Conservation (phyloP, 352 stramenopile genomes). For the Phytophthora rubi region DNA sequence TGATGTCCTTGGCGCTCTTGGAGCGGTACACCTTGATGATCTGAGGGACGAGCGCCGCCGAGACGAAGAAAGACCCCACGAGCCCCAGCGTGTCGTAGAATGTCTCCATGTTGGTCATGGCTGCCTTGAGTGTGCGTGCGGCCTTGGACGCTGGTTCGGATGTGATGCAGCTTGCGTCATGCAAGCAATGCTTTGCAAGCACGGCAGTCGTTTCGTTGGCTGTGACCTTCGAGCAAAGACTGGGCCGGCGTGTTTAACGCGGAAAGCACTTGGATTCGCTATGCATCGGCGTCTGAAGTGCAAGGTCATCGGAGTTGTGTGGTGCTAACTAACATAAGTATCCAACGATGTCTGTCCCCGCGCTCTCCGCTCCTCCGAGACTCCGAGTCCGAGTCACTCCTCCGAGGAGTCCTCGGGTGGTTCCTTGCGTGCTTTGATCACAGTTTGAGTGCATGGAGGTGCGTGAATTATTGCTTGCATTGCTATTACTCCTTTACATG, state of each 20-base stretch:
- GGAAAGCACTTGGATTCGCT: constrained; percentile 7
- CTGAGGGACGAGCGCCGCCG: constrained; percentile 60
- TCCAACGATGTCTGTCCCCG: constrained; percentile 25
- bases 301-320: constrained; percentile 26
- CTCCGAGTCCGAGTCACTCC: background rate
- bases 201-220: constrained; percentile 2
- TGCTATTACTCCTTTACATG: background rate
- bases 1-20: constrained; percentile 65
- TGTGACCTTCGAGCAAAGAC: constrained; percentile 10
- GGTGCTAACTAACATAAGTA: background rate
- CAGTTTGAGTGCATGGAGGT: background rate
- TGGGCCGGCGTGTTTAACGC: constrained; percentile 1
- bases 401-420: background rate
- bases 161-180: constrained; percentile 12
- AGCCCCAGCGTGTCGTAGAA: constrained; percentile 63
- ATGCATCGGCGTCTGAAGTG: constrained; percentile 5
- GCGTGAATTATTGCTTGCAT: background rate
- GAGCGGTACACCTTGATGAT: constrained; percentile 66
- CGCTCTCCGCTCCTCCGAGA: too few species aligned
- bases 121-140: background rate
- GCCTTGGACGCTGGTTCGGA: constrained; percentile 4
- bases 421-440: constrained; percentile 1
- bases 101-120: constrained; percentile 37
- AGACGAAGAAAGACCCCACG: constrained; percentile 67
- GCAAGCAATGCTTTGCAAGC: background rate